Evolutionary conservation across 345 rosid species (phyloP).

Genomic region (Iberis pinnata): DNA sequence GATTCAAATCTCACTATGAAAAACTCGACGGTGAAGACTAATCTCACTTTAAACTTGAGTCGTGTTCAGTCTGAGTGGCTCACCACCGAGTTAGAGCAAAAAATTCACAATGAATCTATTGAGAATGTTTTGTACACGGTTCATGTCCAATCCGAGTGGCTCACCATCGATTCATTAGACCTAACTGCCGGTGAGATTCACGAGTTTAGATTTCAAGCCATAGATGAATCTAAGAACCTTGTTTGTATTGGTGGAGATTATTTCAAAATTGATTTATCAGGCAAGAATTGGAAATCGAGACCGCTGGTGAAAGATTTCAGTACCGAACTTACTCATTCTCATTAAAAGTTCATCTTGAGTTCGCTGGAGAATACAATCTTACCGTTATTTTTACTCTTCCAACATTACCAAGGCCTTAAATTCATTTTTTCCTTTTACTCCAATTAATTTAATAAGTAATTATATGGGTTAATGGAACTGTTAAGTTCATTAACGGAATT

Average conservation of each 20-base stretch:
- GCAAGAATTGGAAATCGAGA: constrained; percentile 79
- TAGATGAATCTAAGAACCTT: constrained; percentile 44
- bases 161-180: constrained; percentile 36
- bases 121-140: constrained; percentile 57
- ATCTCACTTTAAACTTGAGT: no score
- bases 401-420: constrained; percentile 71
- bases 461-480: no score
- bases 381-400: constrained; percentile 64
- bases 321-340: constrained; percentile 61
- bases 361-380: constrained; percentile 63
- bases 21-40: not conserved
- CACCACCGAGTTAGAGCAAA: constrained; percentile 40
- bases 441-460: no score
- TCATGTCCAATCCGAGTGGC: constrained; percentile 53
- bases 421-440: no score
- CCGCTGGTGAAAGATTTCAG: constrained; percentile 73
- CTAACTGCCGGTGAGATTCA: constrained; percentile 62
- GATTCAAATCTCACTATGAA: constrained; percentile 4
- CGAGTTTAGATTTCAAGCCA: constrained; percentile 53
- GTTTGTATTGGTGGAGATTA: constrained; percentile 84
- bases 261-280: constrained; percentile 81
- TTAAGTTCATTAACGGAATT: no score
- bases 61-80: constrained; percentile 38
- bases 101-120: constrained; percentile 48
- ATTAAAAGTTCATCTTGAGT: constrained; percentile 87